Percentiles rank a stretch among this genome's conserved stretches.
phyloP scores from a whole-genome alignment of 805 yeast species.

The Yamadazyma kitorensis region DNA sequence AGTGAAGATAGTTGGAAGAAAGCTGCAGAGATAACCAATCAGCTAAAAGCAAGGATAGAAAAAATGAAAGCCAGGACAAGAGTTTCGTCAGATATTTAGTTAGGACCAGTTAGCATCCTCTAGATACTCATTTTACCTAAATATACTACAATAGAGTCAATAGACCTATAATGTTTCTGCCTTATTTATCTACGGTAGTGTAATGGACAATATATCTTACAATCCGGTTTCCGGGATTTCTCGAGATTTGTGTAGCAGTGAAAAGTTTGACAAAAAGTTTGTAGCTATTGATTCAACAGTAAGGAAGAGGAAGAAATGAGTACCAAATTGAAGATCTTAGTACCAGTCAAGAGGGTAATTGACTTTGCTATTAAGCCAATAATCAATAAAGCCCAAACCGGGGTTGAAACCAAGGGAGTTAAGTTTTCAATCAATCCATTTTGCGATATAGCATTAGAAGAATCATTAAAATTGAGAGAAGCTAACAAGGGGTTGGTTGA shows the following conservation, averaged over 20 bases:
- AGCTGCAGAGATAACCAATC: conserved; percentile 86
- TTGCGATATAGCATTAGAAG: conserved; percentile 97
- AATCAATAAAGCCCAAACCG: conserved; percentile 79
- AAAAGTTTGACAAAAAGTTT: too few relatives aligned
- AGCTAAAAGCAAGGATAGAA: conserved; percentile 81
- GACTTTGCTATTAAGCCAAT: conserved; percentile 94
- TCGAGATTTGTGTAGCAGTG: too few relatives aligned
- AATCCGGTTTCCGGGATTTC: too few relatives aligned
- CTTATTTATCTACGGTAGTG: too few relatives aligned
- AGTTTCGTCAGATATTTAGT: conserved; percentile 1
- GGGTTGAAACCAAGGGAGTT: conserved; percentile 83
- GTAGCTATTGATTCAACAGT: too few relatives aligned
- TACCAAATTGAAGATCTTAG: conserved; percentile 71
- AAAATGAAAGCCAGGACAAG: conserved; percentile 72
- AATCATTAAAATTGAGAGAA: conserved; percentile 77
- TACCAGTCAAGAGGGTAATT: conserved; percentile 92
- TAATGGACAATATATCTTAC: too few relatives aligned
- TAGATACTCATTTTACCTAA: too few relatives aligned
- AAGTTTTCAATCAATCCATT: conserved; percentile 95
- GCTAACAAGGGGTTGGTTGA: conserved; percentile 67
- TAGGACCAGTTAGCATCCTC: too few relatives aligned
- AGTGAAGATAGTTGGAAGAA: conserved; percentile 77
- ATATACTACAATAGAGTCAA: too few relatives aligned
- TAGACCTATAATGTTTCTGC: too few relatives aligned
- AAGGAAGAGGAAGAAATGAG: too few relatives aligned